Percentiles rank a stretch among this genome's conserved stretches.
Conservation (phyloP, 176 grass and related monocot species). For the Juncus inflexus region DNA sequence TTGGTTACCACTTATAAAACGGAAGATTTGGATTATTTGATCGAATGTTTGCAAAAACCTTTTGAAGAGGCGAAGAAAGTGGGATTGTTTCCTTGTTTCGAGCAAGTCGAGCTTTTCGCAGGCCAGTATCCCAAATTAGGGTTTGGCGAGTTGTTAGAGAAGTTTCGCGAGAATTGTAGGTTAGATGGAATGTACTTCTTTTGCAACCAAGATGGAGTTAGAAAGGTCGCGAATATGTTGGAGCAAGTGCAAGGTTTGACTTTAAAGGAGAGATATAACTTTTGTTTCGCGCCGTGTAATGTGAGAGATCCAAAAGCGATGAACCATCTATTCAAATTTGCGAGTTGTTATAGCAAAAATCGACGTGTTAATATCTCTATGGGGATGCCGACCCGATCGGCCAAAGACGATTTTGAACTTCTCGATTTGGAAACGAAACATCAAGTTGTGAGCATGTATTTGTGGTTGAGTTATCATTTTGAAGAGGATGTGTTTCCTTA, state of each 20-base stretch:
- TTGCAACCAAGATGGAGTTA: constrained; percentile 65
- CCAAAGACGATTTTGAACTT: constrained; percentile 81
- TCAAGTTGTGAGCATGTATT: constrained; percentile 88
- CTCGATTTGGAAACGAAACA: constrained; percentile 97
- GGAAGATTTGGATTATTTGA: constrained; percentile 88
- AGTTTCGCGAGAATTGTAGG: constrained; percentile 75
- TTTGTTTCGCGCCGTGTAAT: constrained; percentile 90
- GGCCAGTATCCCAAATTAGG: constrained; percentile 50
- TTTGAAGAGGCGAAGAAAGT: constrained; percentile 68
- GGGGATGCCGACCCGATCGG: constrained; percentile 79
- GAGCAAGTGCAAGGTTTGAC: constrained; percentile 70
- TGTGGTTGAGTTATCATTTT: constrained; percentile 92
- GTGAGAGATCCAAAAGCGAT: constrained; percentile 96
- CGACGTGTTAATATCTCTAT: constrained; percentile 73
- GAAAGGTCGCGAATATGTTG: constrained; percentile 96
- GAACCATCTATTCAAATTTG: constrained; percentile 91
- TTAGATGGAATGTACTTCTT: constrained; percentile 75
- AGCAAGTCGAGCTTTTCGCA: constrained; percentile 91
- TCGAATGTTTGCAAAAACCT: constrained; percentile 77
- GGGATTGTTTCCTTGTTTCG: constrained; percentile 88
- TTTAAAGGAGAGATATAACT: constrained; percentile 85
- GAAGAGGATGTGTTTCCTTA: constrained; percentile 77
- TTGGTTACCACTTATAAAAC: constrained; percentile 72
- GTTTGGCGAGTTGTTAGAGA: constrained; percentile 69
- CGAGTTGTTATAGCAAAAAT: constrained; percentile 63